Conservation (phyloP, 495 filamentous ascomycete species). For the Xylaria curta region DNA sequence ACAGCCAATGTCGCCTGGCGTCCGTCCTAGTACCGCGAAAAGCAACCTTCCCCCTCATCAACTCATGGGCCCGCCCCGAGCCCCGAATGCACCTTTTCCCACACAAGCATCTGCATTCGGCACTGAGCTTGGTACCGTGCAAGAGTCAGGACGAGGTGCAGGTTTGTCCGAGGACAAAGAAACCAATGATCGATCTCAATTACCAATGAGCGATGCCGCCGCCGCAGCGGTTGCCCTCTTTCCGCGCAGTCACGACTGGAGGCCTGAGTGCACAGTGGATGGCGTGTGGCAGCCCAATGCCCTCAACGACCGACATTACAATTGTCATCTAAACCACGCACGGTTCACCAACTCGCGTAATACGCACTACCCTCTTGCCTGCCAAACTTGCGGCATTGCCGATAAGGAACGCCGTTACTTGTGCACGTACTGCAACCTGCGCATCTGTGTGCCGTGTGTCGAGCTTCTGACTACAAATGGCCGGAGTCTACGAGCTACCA, state of each 20-base stretch:
- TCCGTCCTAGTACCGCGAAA: not conserved
- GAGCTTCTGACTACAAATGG: conserved; percentile 32
- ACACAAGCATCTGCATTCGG: not conserved
- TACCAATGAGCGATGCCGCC: conserved; percentile 29
- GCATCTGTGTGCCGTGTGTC: conserved; percentile 36
- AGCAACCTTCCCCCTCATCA: not conserved
- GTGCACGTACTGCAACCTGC: conserved; percentile 38
- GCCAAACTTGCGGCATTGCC: conserved; percentile 36
- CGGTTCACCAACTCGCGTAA: conserved; percentile 35
- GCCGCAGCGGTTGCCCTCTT: conserved; percentile 34
- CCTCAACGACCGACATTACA: conserved; percentile 32
- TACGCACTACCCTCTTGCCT: conserved; percentile 35
- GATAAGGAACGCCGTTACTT: conserved; percentile 33
- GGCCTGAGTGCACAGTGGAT: conserved; percentile 18
- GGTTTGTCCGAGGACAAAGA: not conserved
- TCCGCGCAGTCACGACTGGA: conserved; percentile 23
- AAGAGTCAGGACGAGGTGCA: not conserved
- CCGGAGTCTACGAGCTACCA: conserved; percentile 29
- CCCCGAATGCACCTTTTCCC: not conserved
- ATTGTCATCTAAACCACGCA: conserved; percentile 31
- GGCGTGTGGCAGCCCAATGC: conserved; percentile 32
- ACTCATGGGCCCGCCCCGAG: not conserved
- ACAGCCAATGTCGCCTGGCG: not conserved
- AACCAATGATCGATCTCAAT: not conserved
- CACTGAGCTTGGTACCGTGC: not conserved